Evolutionary conservation across 2,329 filamentous ascomycete genomes (phyloP), one percentile per base, ranked within the genome.

Genomic region (Cladophialophora bantiana): DNA sequence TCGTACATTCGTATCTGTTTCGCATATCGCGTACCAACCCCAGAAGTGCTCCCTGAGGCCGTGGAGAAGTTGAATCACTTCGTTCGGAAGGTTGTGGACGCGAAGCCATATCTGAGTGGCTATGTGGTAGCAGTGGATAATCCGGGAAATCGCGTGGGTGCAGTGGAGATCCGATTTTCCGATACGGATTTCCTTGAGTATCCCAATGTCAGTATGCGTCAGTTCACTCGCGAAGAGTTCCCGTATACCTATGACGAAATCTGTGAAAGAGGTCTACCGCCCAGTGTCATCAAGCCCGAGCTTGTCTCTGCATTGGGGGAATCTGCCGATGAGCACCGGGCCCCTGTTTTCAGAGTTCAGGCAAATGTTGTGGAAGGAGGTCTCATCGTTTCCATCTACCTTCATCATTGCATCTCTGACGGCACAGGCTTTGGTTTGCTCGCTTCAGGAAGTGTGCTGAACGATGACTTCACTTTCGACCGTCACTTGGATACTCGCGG

Each of bases 351-450:
- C 59, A 67, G 71, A 42, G 63, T 72, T 6, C 69, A 70, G 36
- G 72, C 68, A 50, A 73, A 73, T 59, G 61, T 73, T 10, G 65
- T 73, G 13, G 62, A 69, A 58, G 72, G 72, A 20, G 72, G 72
- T 4, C 36, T 73, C 50, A 70, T 73, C 26, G 65, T 73, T 18
- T 71, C 71, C 4, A 45, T 72, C 34, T 73, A 72, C 55, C 64
- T 73, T 15, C 72, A 73, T 40, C 72, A 73, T 55, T 72, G 72
- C 65, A 68, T 72, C 60, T 71, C 71, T 26, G 72, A 73, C 45
- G 72, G 72, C 31, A 70, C 70, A 7, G 71, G 72, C 20, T 56
- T 71, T 53, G 70, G 67, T 35, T 58, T 66, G 55, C 48, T 73
- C 36, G 62, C 70, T 10, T 68, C 72, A 31, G 72, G 72, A 18